phyloP scores from a whole-genome alignment of 179 eudicot species.

The Beta lomatogona region DNA sequence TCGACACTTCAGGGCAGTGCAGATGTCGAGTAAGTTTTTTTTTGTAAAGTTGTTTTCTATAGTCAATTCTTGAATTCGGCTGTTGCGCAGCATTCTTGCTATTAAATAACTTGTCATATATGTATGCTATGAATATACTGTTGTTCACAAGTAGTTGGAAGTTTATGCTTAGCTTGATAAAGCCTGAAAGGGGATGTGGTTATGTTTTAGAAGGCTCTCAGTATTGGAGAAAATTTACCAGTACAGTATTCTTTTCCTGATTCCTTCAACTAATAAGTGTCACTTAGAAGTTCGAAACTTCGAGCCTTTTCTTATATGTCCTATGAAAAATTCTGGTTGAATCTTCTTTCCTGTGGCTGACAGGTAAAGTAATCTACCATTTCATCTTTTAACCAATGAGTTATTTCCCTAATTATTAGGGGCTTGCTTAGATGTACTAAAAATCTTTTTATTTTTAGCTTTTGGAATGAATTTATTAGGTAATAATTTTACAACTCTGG shows the following conservation, averaged over 20 bases:
- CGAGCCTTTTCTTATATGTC: background rate
- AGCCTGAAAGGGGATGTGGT: background rate
- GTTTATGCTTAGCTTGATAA: background rate
- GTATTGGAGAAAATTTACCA: too few species aligned
- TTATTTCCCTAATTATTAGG: background rate
- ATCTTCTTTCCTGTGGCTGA: background rate
- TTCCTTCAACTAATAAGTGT: background rate
- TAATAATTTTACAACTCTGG: background rate
- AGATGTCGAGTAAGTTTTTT: conserved; percentile 82
- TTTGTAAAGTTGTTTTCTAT: background rate
- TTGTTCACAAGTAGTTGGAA: background rate
- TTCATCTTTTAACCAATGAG: background rate
- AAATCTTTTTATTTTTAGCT: background rate
- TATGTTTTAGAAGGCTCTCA: background rate
- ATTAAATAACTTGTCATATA: background rate
- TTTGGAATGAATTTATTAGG: background rate
- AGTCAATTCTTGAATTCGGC: background rate
- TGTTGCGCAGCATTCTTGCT: background rate
- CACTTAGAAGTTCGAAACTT: background rate
- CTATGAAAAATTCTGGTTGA: background rate
- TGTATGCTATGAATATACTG: background rate
- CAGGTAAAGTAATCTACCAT: background rate
- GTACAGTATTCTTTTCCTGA: background rate
- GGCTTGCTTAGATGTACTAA: background rate
- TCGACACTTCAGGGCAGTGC: conserved; percentile 89